Base-by-base conservation (phyloP, 2,329 filamentous ascomycete genomes). In the Pseudocercospora eumusae region DNA sequence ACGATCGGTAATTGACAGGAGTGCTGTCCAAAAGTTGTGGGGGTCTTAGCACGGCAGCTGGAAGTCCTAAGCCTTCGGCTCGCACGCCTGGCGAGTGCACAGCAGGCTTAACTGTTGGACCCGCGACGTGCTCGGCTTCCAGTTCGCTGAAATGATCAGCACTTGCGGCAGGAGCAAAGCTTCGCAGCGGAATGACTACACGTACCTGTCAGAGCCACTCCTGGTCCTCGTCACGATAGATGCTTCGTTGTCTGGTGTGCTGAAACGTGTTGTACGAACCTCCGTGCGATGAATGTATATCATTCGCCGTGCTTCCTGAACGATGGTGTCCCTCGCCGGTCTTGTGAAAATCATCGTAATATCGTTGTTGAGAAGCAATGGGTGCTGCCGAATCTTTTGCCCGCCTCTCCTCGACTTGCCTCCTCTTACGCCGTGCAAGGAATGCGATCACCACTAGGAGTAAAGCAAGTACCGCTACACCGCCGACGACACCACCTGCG, bases 251-350 rank as follows among this genome's bases (percentile, higher is more conserved):
- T 31, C 67, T 62, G 45, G 69, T 68, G 55, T 68, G 66, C 54
- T 64, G 61, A 58, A 64, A 67, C 59, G 60, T 49, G 31, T 63
- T 60, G 44, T 67, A 68, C 70, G 68, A 64, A 73, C 71, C 71
- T 71, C 69, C 72, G 57, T 66, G 66, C 20, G 68, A 63, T 40
- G 66, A 65, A 55, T 71, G 73, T 15, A 69, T 60, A 50, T 73
- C 69, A 33, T 71, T 63, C 4, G 66, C 57, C 1, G 68, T 71
- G 52, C 68, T 72, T 10, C 62, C 65, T 6, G 63, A 57, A n/a
- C 69, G 67, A 27, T 61, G 57, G 49, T 71, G 68, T 4, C 60
- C 61, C 23, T 25, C 49, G 1, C 56, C 27, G 33, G 40, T 56
- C 27, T 28, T 49, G 13, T 59, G 62, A 42, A 60, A 57, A 9